Base-by-base conservation (phyloP, 257 asterid genomes). In the Galeopsis tetrahit region DNA sequence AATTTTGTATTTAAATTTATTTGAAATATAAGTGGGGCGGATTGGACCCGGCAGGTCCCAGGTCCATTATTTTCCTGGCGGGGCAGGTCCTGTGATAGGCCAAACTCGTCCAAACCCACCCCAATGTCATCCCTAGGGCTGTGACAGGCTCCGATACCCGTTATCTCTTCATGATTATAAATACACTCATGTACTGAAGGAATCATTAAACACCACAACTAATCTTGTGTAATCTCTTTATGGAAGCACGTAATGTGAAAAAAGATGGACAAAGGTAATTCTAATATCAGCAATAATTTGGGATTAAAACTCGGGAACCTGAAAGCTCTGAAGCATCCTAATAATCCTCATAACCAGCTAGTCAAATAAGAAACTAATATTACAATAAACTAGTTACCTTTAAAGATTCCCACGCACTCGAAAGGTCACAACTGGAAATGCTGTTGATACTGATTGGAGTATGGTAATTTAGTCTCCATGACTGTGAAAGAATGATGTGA, bases 101-200 rank as follows among this genome's bases (percentile, higher is more conserved):
- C 28, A 21, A 21, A 21, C 28, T 21, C 28, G 1, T 21, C 28
- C 28, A 21, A 21, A 21, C 28, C 28, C 28, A 1, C 28, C 28
- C 1, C 28, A 21, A 21, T 21, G 28, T 21, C 28, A 21, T 21
- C 28, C 28, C 28, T 21, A 21, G 28, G 28, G 28, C 28, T 21
- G 78, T 67, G 71, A 73, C 66, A 66, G 67, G 36, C 73, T 70
- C 74, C 38, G 35, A 21, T 36, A 5, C 40, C 6, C 6, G 40
- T 36, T 36, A 36, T 36, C 40, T 36, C 40, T 36, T 36, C 40
- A 36, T 5, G 40, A 36, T 48, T 48, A 48, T 48, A 48, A n/a
- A 48, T 49, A 49, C 56, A 49, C 3, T 14, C 56, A n/a, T 2
- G 8, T 49, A 49, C 56, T 7, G 28, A 5, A 49, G 14, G 56